Conservation (phyloP, 345 rosid species). For the Kandelia obovata region DNA sequence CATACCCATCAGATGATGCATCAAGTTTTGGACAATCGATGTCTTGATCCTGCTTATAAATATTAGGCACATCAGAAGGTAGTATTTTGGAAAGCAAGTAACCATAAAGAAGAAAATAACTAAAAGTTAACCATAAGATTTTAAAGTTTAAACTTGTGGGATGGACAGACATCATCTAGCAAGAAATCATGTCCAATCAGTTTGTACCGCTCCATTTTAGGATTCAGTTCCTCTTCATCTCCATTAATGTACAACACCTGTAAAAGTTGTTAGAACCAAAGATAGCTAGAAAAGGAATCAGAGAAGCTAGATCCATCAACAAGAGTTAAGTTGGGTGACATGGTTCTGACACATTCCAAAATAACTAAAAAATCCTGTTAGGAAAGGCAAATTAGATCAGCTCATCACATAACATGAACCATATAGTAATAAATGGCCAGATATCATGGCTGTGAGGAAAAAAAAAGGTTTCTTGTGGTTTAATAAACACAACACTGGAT, state of each 20-base stretch:
- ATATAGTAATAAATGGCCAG: neutral
- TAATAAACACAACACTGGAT: neutral
- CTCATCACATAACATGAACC: neutral
- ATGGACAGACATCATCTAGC: constrained; percentile 26
- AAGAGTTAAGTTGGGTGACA: neutral
- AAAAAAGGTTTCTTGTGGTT: constrained; percentile 4
- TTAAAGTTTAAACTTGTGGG: constrained; percentile 7
- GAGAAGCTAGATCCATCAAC: constrained; percentile 3
- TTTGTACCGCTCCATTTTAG: constrained; percentile 50
- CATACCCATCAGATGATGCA: constrained; percentile 50
- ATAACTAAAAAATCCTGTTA: constrained; percentile 4
- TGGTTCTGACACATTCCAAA: neutral
- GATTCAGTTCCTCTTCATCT: constrained; percentile 58
- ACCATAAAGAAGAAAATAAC: constrained; percentile 5
- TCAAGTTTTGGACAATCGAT: constrained; percentile 33
- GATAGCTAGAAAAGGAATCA: constrained; percentile 10
- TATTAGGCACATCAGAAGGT: constrained; percentile 4
- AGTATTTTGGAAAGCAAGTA: neutral
- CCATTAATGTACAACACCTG: constrained; percentile 70
- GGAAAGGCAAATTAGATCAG: neutral
- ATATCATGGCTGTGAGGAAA: constrained; percentile 5
- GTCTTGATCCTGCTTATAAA: constrained; percentile 34
- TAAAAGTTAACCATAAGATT: neutral
- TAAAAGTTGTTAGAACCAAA: constrained; percentile 11
- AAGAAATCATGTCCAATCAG: constrained; percentile 29